Base-by-base conservation (phyloP, 2,329 filamentous ascomycete genomes). In the Exophiala calicioides region DNA sequence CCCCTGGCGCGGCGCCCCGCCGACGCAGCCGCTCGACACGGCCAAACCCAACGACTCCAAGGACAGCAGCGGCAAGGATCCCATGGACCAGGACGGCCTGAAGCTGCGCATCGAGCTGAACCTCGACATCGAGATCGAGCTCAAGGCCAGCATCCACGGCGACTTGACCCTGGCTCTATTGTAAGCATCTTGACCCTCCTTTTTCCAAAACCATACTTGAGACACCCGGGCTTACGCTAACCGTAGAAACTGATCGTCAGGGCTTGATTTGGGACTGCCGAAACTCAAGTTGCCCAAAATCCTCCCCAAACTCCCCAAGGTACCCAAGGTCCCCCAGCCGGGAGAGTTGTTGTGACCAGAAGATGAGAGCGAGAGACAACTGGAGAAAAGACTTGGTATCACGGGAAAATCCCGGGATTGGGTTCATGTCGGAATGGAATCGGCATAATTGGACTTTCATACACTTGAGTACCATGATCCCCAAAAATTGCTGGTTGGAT, bases 101-200 rank as follows among this genome's bases (percentile, higher is more conserved):
- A 83, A 83, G 65, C 68, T 90, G 62, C 79, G 83, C 27, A 71
- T 93, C 16, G 88, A 90, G 63, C 71, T 89, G 44, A 90, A 90
- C 67, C 73, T 93, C 47, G 88, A 93, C 57, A 78, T 93, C 38
- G 88, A 93, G 67, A 87, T 93, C 52, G 85, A 89, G 60, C 77
- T 93, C 52, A 93, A 93, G 75, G 88, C 88, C 15, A 84, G 85
- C 67, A 90, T 93, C 56, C 83, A 90, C 60, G 89, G 89, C 62
- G 89, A 94, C 70, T 70, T 94, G 55, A 90, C 87, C 24, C 68
- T 93, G 56, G 85, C 83, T 55, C 75, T 93, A 62, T 80, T 86
- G 85, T 88, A 77, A 74, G 81, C 83, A 31, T 18, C 5, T 16
- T n/a, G 31, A 9, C 15, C 33, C 43, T 27, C 20, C 10, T 21